Evolutionary conservation across 1,284 basidiomycete genomes (phyloP).

Genomic region (Cryptococcus neoformans): DNA sequence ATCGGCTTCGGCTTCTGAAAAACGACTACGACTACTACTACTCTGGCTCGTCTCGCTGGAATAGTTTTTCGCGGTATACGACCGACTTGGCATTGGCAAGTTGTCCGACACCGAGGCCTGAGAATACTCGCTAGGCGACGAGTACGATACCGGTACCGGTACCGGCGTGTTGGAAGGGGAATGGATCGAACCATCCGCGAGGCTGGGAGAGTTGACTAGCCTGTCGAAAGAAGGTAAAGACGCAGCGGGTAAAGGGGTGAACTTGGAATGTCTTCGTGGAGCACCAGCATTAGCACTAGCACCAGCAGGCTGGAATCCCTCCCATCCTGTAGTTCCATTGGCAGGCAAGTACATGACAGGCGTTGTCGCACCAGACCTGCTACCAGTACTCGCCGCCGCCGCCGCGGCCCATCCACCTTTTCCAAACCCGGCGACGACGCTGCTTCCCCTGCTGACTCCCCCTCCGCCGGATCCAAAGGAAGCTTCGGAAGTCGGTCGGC

Average conservation of each 20-base stretch:
- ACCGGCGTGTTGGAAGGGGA: background rate
- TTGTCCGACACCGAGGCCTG: constrained; percentile 18
- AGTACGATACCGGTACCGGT: constrained; percentile 2
- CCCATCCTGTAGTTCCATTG: constrained; percentile 31
- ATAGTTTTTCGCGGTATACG: constrained; percentile 17
- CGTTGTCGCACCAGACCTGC: constrained; percentile 17
- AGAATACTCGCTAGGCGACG: constrained; percentile 31
- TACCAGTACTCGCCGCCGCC: constrained; percentile 11
- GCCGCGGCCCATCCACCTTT: constrained; percentile 46
- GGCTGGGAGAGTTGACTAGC: constrained; percentile 14
- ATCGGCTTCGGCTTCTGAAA: background rate
- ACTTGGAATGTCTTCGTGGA: constrained; percentile 31
- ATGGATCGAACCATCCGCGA: background rate
- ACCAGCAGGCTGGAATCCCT: constrained; percentile 30
- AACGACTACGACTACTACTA: background rate
- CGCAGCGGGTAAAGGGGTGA: constrained; percentile 33
- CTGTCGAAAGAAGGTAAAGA: constrained; percentile 29
- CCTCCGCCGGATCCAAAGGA: constrained; percentile 16
- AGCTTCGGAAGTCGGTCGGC: constrained; percentile 18
- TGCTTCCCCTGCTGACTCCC: constrained; percentile 17
- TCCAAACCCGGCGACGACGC: constrained; percentile 28
- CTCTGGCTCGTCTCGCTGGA: constrained; percentile 10
- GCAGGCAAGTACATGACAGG: constrained; percentile 38
- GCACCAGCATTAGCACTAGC: background rate
- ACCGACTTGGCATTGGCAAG: constrained; percentile 24